Evolutionary conservation across 495 filamentous ascomycete genomes (phyloP).

Genomic region (Filosporella fistucella): DNA sequence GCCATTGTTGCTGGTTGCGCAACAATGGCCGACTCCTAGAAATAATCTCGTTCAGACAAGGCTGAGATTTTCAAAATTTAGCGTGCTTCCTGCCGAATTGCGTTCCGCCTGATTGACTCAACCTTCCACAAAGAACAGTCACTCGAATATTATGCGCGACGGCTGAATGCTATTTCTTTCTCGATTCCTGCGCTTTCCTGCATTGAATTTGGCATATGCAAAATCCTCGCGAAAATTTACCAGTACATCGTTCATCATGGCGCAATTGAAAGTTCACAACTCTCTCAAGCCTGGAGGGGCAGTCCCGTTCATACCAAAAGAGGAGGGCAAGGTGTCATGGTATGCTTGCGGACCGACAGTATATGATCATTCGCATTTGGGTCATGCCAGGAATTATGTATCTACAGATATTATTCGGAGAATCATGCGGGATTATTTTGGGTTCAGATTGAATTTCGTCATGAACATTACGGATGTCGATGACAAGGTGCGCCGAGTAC

Average conservation of each 20-base stretch:
- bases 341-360: constrained; percentile 92
- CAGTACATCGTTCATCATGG: constrained; percentile 28
- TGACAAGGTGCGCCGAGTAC: constrained; percentile 57
- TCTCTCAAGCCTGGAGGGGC: constrained; percentile 67
- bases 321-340: constrained; percentile 75
- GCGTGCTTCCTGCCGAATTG: constrained; percentile 8
- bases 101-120: constrained; percentile 15
- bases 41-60: constrained; percentile 5
- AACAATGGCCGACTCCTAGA: neutral
- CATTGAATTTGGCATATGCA: constrained; percentile 19
- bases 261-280: constrained; percentile 65
- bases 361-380: constrained; percentile 86
- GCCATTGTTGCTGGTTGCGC: constrained; percentile 16
- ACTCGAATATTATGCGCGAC: neutral
- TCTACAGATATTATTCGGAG: constrained; percentile 88
- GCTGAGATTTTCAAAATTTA: constrained; percentile 8
- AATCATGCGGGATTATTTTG: constrained; percentile 82
- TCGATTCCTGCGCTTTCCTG: neutral
- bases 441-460: constrained; percentile 82
- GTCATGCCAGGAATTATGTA: constrained; percentile 92
- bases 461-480: constrained; percentile 97
- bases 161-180: constrained; percentile 16
- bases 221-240: constrained; percentile 12
- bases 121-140: neutral
- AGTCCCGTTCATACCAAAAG: constrained; percentile 70